Evolutionary conservation across 805 yeast species (phyloP).

Genomic region (Candida fluviatilis): DNA sequence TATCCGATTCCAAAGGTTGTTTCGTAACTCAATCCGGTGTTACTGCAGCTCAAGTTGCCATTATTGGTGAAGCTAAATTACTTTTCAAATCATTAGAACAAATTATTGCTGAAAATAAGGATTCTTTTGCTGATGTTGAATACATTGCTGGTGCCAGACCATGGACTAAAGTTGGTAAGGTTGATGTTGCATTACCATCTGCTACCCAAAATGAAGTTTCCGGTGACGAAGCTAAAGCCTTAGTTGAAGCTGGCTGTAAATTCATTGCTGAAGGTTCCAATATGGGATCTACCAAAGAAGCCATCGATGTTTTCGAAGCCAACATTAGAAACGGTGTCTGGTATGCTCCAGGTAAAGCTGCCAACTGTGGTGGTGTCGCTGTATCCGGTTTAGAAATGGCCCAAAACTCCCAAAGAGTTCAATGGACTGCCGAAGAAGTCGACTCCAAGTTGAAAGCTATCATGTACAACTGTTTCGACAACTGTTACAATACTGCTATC

Average conservation of each 20-base stretch:
- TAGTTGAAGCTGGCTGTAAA: slow-evolving; percentile 87
- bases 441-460: slow-evolving; percentile 86
- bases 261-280: slow-evolving; percentile 98
- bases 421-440: slow-evolving; percentile 91
- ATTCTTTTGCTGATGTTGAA: slow-evolving; percentile 63
- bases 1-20: slow-evolving; percentile 93
- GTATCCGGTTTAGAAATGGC: slow-evolving; percentile 99
- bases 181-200: slow-evolving; percentile 94
- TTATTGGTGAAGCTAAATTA: slow-evolving; percentile 73
- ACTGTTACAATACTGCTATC: slow-evolving; percentile 84
- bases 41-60: slow-evolving; percentile 73
- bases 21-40: slow-evolving; percentile 78
- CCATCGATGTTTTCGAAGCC: slow-evolving; percentile 90
- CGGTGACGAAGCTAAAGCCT: slow-evolving; percentile 94
- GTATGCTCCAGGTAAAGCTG: slow-evolving; percentile 99
- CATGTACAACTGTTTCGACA: slow-evolving; percentile 89
- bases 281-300: slow-evolving; percentile 99
- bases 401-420: slow-evolving; percentile 92
- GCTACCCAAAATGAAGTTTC: slow-evolving; percentile 98
- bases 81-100: slow-evolving; percentile 72
- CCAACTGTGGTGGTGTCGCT: slow-evolving; percentile 99
- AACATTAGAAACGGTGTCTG: slow-evolving; percentile 69
- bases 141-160: slow-evolving; percentile 95
- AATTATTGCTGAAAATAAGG: slow-evolving; percentile 50
- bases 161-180: slow-evolving; percentile 87